These are phyloP conservation scores for Aspergillus glaucus DNA, from an alignment of 2,329 filamentous ascomycete species.

Conservation along the genomic window DNA sequence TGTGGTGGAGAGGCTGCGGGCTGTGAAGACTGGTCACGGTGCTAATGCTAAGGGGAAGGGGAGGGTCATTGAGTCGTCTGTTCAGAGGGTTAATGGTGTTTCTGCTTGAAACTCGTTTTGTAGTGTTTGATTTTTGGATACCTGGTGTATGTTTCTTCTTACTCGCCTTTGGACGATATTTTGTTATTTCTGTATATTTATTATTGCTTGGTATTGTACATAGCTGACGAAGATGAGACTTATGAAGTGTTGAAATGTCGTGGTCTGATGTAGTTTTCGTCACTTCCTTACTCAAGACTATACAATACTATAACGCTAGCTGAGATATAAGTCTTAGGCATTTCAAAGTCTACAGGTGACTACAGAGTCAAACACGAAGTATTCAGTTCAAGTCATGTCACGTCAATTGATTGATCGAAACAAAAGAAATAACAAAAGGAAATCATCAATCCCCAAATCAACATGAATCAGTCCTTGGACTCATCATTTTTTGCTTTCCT, in stretches of 20 bases:
- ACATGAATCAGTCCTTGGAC: not conserved
- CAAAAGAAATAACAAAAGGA: not conserved
- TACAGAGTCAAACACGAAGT: not conserved
- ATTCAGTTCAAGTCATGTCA: slow-evolving; percentile 12
- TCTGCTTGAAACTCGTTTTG: too few relatives aligned
- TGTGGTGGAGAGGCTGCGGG: slow-evolving; percentile 30
- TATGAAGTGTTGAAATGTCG: too few relatives aligned
- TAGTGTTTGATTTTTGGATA: too few relatives aligned
- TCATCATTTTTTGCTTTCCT: not conserved
- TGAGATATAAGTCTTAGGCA: too few relatives aligned
- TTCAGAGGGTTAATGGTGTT: slow-evolving; percentile 3
- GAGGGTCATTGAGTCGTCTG: slow-evolving; percentile 5
- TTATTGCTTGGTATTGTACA: too few relatives aligned
- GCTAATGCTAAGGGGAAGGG: slow-evolving; percentile 9
- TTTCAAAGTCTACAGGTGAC: not conserved
- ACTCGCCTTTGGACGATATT: too few relatives aligned
- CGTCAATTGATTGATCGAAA: slow-evolving; percentile 2
- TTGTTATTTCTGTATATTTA: too few relatives aligned
- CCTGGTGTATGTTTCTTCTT: too few relatives aligned
- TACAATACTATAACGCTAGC: too few relatives aligned
- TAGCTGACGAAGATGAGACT: too few relatives aligned
- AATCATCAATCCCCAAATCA: not conserved
- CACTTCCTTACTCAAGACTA: too few relatives aligned
- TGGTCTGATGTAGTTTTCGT: too few relatives aligned
- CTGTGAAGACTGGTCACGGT: slow-evolving; percentile 14